A percentile compares a stretch with the other conserved stretches of the same genome.
phyloP scores from a whole-genome alignment of 1,284 basidiomycete species.

The Cystobasidium slooffiae region DNA sequence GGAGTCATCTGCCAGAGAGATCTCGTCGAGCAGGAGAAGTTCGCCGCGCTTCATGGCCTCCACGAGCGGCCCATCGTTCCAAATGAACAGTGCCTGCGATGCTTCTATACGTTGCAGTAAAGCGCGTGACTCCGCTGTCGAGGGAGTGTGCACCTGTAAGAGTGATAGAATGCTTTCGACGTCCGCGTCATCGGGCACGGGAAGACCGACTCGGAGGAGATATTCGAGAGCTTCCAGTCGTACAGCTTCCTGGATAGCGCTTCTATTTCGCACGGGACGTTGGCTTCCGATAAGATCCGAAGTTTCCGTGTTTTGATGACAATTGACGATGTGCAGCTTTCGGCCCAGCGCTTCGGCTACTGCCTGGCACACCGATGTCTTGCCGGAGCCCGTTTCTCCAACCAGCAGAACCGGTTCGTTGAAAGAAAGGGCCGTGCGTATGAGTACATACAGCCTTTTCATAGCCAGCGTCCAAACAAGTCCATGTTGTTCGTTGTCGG shows the following conservation, averaged over 20 bases:
- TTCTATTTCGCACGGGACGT: constrained; percentile 85
- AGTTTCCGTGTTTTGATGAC: constrained; percentile 99
- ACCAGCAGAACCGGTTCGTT: constrained; percentile 97
- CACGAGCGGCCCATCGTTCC: constrained; percentile 93
- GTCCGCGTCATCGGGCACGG: constrained; percentile 30
- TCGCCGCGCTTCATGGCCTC: constrained; percentile 87
- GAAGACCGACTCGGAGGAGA: constrained; percentile 40
- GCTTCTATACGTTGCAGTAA: constrained; percentile 61
- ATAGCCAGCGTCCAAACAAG: constrained; percentile 92
- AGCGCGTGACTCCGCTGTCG: constrained; percentile 49
- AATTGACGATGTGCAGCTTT: constrained; percentile 79
- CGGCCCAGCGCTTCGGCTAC: constrained; percentile 72
- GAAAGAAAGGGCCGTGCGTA: constrained; percentile 79
- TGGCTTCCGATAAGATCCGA: constrained; percentile 95
- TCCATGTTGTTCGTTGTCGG: constrained; percentile 53
- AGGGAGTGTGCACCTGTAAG: not conserved
- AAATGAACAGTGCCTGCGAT: constrained; percentile 83
- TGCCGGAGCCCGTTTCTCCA: constrained; percentile 96
- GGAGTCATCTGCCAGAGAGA: constrained; percentile 96
- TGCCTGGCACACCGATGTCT: constrained; percentile 94
- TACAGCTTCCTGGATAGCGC: constrained; percentile 58
- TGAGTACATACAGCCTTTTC: constrained; percentile 83
- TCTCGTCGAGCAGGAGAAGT: constrained; percentile 92
- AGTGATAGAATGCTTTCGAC: not conserved
- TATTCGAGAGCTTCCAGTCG: constrained; percentile 53